These are phyloP conservation scores for Fusarium praegraminearum DNA, from an alignment of 2,329 filamentous ascomycete genomes.

Conservation along the genomic window DNA sequence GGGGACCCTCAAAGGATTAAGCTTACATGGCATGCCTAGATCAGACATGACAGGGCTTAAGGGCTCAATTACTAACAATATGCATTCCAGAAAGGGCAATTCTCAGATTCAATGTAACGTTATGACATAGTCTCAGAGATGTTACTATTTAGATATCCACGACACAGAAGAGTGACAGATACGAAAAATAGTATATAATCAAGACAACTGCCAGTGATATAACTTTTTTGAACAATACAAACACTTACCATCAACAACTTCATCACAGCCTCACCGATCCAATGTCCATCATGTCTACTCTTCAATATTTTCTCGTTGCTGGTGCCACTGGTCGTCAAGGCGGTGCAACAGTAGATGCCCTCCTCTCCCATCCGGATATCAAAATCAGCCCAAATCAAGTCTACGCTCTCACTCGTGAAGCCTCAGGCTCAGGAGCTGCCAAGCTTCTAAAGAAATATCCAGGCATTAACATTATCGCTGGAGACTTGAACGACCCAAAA, in stretches of 20 bases:
- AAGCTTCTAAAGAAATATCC: constrained; percentile 52
- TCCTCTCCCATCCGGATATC: constrained; percentile 49
- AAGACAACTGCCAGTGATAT: background rate
- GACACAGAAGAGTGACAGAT: background rate
- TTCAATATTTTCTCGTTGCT: constrained; percentile 40
- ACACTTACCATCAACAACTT: background rate
- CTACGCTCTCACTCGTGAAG: constrained; percentile 63
- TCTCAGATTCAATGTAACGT: background rate
- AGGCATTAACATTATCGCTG: constrained; percentile 64
- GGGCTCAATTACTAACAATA: background rate
- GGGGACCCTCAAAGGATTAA: constrained; percentile 2
- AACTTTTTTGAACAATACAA: background rate
- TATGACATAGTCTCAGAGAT: background rate
- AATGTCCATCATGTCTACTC: background rate
- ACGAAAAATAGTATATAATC: constrained; percentile 4
- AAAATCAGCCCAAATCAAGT: constrained; percentile 56
- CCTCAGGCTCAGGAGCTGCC: constrained; percentile 58
- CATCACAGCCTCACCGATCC: background rate
- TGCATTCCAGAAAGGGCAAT: background rate
- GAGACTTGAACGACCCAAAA: constrained; percentile 63
- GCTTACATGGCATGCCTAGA: background rate
- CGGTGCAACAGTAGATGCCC: constrained; percentile 46
- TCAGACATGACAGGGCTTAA: background rate
- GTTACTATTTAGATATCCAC: background rate
- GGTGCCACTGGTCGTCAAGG: constrained; percentile 51